These are phyloP conservation scores for Cyberlindnera subsufficiens DNA, from an alignment of 805 yeast species.

Conservation along the genomic window DNA sequence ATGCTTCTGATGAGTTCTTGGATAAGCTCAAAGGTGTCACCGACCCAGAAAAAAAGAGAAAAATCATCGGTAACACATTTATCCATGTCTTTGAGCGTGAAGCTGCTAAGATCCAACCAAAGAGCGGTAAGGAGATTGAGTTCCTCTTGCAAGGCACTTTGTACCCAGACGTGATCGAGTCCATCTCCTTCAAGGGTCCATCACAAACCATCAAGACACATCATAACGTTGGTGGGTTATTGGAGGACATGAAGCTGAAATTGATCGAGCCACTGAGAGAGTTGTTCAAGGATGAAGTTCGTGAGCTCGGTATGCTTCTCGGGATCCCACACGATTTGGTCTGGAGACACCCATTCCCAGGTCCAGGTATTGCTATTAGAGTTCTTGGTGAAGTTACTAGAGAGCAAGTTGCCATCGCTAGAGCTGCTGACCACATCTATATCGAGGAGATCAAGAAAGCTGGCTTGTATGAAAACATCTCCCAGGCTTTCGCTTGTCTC, in stretches of 20 bases:
- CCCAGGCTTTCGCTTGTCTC: conserved; percentile 97
- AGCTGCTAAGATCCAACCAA: conserved; percentile 87
- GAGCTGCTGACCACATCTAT: conserved; percentile 94
- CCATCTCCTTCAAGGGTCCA: conserved; percentile 98
- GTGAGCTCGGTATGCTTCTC: conserved; percentile 88
- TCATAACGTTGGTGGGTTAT: conserved; percentile 97
- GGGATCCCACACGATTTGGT: conserved; percentile 96
- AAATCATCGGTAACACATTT: conserved; percentile 96
- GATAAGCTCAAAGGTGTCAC: conserved; percentile 85
- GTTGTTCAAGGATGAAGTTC: conserved; percentile 97
- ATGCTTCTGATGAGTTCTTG: conserved; percentile 88
- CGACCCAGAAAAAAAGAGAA: conserved; percentile 98
- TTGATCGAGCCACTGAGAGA: conserved; percentile 98
- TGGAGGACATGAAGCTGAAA: conserved; percentile 97
- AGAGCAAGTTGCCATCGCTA: conserved; percentile 90
- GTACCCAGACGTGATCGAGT: conserved; percentile 98
- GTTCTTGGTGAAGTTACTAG: conserved; percentile 95
- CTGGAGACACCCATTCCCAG: conserved; percentile 99
- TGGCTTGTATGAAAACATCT: conserved; percentile 86
- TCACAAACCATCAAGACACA: conserved; percentile 99
- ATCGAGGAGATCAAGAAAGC: conserved; percentile 93
- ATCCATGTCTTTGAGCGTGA: conserved; percentile 95
- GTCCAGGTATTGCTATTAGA: conserved; percentile 99
- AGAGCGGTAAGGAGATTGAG: conserved; percentile 85
- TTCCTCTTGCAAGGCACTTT: conserved; percentile 93